phyloP scores from a whole-genome alignment of 2,329 filamentous ascomycete species.

The Monascus ruber region DNA sequence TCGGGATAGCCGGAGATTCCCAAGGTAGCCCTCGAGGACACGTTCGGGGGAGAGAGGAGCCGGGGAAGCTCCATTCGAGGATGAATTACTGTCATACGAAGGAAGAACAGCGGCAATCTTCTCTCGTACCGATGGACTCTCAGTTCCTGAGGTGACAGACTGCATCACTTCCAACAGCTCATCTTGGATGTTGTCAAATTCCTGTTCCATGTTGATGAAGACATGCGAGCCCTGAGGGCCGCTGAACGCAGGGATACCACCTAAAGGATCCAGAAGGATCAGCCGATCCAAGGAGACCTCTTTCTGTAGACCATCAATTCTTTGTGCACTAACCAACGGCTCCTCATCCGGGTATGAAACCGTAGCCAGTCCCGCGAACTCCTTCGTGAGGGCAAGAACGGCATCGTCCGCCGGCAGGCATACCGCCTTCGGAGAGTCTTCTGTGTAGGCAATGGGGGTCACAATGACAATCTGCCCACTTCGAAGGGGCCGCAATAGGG shows the following conservation, averaged over 20 bases:
- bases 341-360: slow-evolving; percentile 33
- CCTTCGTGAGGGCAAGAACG: slow-evolving; percentile 63
- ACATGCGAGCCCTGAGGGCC: slow-evolving; percentile 55
- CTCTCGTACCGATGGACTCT: slow-evolving; percentile 8
- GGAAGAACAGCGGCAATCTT: slow-evolving; percentile 4
- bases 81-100: no score
- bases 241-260: slow-evolving; percentile 63
- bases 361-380: slow-evolving; percentile 58
- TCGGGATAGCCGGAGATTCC: slow-evolving; percentile 64
- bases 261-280: slow-evolving; percentile 77
- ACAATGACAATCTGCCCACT: slow-evolving; percentile 62
- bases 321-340: slow-evolving; percentile 26
- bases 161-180: slow-evolving; percentile 40
- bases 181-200: slow-evolving; percentile 58
- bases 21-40: slow-evolving; percentile 40
- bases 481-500: slow-evolving; percentile 54
- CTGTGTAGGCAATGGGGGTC: slow-evolving; percentile 50
- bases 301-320: slow-evolving; percentile 32
- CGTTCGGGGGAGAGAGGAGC: slow-evolving; percentile 3
- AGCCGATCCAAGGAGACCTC: slow-evolving; percentile 65
- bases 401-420: slow-evolving; percentile 50
- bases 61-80: not conserved
- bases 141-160: slow-evolving; percentile 5
- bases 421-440: slow-evolving; percentile 37
- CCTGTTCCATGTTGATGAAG: slow-evolving; percentile 89